Conservation (phyloP, 2,329 filamentous ascomycete species). For the Immersiporthe knoxdaviesiana region DNA sequence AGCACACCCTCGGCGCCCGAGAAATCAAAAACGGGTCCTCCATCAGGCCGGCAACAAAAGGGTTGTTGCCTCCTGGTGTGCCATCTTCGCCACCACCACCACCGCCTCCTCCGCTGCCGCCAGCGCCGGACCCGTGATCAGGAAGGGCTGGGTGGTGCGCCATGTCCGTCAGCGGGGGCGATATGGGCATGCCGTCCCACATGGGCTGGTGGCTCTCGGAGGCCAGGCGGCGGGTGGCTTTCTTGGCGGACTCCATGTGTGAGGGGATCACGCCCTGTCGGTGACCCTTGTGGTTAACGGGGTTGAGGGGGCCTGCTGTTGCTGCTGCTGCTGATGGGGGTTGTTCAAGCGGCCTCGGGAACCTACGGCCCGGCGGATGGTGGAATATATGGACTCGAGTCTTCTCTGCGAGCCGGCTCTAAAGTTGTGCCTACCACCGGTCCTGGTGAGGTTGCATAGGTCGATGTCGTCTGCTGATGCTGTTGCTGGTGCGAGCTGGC, state of each 20-base stretch:
- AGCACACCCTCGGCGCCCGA: conserved; percentile 14
- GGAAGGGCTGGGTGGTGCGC: conserved; percentile 1
- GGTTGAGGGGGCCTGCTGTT: too few species aligned
- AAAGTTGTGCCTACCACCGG: conserved; percentile 34
- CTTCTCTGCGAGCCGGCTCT: conserved; percentile 30
- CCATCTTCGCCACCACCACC: not conserved
- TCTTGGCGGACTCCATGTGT: conserved; percentile 26
- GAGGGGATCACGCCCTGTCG: conserved; percentile 29
- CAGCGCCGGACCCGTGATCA: conserved; percentile 9
- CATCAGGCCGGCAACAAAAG: conserved; percentile 34
- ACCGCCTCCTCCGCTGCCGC: not conserved
- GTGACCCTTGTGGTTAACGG: conserved; percentile 21
- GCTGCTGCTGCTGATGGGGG: conserved; percentile 5
- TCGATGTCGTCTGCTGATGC: conserved; percentile 20
- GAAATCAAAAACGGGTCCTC: conserved; percentile 38
- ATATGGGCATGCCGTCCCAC: conserved; percentile 28
- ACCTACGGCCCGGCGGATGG: conserved; percentile 37
- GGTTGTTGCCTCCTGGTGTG: not conserved
- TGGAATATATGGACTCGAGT: conserved; percentile 38
- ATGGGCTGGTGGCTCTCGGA: conserved; percentile 19
- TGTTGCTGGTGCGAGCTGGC: conserved; percentile 5
- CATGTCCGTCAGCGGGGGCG: conserved; percentile 27
- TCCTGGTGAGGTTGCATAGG: conserved; percentile 19
- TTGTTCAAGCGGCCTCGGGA: conserved; percentile 15
- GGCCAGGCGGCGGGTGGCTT: conserved; percentile 16